Evolutionary conservation across 164 flowering plant species (phyloP).

Genomic region (Vitis riparia): DNA sequence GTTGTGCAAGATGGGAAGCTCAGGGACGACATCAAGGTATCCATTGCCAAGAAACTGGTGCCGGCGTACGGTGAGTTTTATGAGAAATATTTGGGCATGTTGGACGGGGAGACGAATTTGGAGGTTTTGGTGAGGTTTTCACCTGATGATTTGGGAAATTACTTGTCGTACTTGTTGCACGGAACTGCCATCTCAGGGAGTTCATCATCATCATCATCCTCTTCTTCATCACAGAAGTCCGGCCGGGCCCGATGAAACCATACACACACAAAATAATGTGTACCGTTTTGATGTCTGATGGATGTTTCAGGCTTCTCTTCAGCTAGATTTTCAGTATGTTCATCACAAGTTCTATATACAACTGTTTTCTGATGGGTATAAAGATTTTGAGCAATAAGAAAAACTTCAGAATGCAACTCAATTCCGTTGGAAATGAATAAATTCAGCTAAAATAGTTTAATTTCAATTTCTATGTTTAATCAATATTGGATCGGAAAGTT

Average conservation of each 20-base stretch:
- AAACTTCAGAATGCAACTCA: too few species aligned
- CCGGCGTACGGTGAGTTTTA: constrained; percentile 35
- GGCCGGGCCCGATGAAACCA: not conserved
- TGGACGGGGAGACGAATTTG: constrained; percentile 18
- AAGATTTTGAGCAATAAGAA: too few species aligned
- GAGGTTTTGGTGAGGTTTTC: constrained; percentile 17
- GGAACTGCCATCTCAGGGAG: constrained; percentile 18
- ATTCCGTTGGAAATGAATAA: too few species aligned
- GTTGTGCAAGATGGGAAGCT: constrained; percentile 28
- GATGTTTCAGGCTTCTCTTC: too few species aligned
- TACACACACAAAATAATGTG: too few species aligned
- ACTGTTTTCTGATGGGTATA: too few species aligned
- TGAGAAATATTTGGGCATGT: constrained; percentile 4
- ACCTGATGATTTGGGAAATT: constrained; percentile 36
- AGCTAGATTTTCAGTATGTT: too few species aligned
- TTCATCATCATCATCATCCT: constrained; percentile 16
- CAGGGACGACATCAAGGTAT: constrained; percentile 34
- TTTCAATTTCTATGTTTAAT: too few species aligned
- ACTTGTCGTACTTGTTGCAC: constrained; percentile 33
- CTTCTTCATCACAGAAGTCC: constrained; percentile 5
- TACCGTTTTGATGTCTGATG: too few species aligned
- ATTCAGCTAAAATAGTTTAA: too few species aligned
- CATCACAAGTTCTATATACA: too few species aligned
- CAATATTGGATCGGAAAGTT: too few species aligned
- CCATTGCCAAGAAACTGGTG: constrained; percentile 28